Base-by-base conservation (phyloP, 257 asterid genomes). In the Jacaranda mimosifolia region DNA sequence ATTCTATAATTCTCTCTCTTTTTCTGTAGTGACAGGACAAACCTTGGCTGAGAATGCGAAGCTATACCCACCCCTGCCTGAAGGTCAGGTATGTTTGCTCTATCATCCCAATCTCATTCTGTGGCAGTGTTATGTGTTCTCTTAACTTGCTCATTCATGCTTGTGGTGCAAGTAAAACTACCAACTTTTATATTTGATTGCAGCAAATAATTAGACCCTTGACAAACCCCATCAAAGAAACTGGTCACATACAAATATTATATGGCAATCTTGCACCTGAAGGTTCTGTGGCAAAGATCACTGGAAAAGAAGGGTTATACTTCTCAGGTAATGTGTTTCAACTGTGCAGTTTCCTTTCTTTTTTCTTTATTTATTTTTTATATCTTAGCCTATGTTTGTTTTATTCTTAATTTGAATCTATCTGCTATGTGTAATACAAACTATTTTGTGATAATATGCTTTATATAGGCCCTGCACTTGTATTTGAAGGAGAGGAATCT, bases 201-300 rank as follows among this genome's bases (percentile, higher is more conserved):
- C 93, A 95, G 99, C 89, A 93, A 95, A 90, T 95, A 79, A 91
- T 95, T 48, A 88, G 98, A 82, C 91, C 98, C 12, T 73, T 86
- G 87, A 36, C 98, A 5, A 93, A 95, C 79, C 99, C 99, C 76
- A 93, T 95, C 85, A 95, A 95, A 71, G 85, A 86, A 87, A 93
- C 99, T 1, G 99, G 91, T 49, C 99, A 95, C 85, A 87, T 95
- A 74, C 99, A 95, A 84, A 90, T 95, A 83, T 74, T 93, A 76
- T 93, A 95, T 60, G 99, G 99, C 63, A 93, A 95, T 76, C 84
- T 95, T 76, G 99, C 99, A 68, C 99, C 98, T 35, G 99, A 93
- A 74, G 99, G 99, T 70, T 93, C 98, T 52, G 98, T 95, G 65
- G 98, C 99, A 56, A 95, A 95, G 85, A 95, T 95, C 81, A 95